Conservation (phyloP, 2,329 filamentous ascomycete species). For the Elsinoe australis region DNA sequence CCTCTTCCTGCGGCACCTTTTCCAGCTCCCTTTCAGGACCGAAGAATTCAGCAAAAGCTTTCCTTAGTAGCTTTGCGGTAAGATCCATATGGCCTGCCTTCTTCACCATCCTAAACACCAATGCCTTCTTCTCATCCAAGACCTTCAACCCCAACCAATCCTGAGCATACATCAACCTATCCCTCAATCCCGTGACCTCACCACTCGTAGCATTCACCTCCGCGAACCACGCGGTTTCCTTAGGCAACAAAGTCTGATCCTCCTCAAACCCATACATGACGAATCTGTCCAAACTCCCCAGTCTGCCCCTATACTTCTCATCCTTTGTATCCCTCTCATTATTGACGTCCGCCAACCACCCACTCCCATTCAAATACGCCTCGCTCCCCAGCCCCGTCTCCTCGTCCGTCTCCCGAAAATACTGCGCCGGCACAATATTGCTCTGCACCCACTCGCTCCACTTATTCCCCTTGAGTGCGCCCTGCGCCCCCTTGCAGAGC, state of each 20-base stretch:
- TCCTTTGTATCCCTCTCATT: slow-evolving; percentile 80
- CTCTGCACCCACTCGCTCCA: slow-evolving; percentile 74
- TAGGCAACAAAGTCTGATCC: slow-evolving; percentile 78
- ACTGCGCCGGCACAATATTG: slow-evolving; percentile 83
- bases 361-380: slow-evolving; percentile 69
- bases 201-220: slow-evolving; percentile 65
- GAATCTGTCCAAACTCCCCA: slow-evolving; percentile 64
- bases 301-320: slow-evolving; percentile 59
- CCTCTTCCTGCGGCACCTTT: not conserved
- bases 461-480: slow-evolving; percentile 67
- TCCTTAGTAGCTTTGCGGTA: slow-evolving; percentile 55
- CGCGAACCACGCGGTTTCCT: slow-evolving; percentile 83
- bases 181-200: slow-evolving; percentile 57
- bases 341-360: slow-evolving; percentile 92
- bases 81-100: slow-evolving; percentile 77
- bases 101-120: slow-evolving; percentile 64
- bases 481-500: slow-evolving; percentile 73
- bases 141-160: slow-evolving; percentile 85
- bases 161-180: slow-evolving; percentile 69
- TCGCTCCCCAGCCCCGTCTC: slow-evolving; percentile 49
- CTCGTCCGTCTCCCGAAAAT: slow-evolving; percentile 65
- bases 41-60: slow-evolving; percentile 61
- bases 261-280: slow-evolving; percentile 86
- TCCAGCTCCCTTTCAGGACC: slow-evolving; percentile 38
- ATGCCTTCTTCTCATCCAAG: slow-evolving; percentile 68